Base-by-base conservation (phyloP, 345 rosid genomes). In the Camelina neglecta region DNA sequence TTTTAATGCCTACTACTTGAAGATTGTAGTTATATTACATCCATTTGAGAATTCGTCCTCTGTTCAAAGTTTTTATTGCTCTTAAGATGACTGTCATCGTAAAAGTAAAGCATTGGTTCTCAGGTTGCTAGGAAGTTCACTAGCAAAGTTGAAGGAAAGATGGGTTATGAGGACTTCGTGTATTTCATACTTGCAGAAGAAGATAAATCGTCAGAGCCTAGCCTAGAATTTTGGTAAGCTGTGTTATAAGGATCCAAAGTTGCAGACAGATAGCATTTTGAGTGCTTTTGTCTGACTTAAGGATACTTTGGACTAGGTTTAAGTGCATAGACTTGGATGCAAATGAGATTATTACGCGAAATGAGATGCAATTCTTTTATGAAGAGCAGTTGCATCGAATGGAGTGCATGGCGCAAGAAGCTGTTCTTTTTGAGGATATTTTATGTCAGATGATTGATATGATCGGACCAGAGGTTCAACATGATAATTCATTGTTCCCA, bases 351-450 rank as follows among this genome's bases (percentile, higher is more conserved):
- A 42, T 93, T 68, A 91, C 97, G 3, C 85, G 93, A 51, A 92
- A 90, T 67, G 97, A 92, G 71, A 85, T 92, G 91, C 96, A 90
- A 59, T 92, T 88, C 86, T 92, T 86, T 81, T 93, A 88, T 50
- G 98, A 93, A 77, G 98, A 93, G 85, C 97, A 93, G 77, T 85
- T 93, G 84, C 98, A 92, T 79, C 86, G 98, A 67, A 93, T 93
- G 98, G 98, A 93, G 65, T 93, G 98, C 86, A 88, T 93, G 98
- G 97, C 93, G 6, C 98, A 93, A 75, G 98, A 93, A 72, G 93
- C 97, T 71, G 97, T 93, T 59, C 89, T 87, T 60, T 91, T 93
- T 79, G 98, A 91, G 76, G 98, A 93, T 80, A 91, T 93, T 61
- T 85, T 93, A 58, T 93, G 98, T 74, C 98, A 93, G 85, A 90